These are phyloP conservation scores for Lepidium sativum DNA, from an alignment of 345 rosid species.

Conservation along the genomic window DNA sequence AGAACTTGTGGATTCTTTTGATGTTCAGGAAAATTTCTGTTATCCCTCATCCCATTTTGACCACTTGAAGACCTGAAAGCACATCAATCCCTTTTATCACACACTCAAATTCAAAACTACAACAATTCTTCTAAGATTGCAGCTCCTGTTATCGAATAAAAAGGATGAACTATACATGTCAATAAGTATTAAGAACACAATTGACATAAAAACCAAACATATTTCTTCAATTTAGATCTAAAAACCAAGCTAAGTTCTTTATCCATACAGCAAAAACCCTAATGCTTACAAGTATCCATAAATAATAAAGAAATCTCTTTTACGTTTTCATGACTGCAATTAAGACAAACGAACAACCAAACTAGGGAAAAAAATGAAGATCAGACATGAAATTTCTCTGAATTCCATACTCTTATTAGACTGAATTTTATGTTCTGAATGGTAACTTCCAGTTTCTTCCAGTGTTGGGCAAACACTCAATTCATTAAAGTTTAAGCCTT, in stretches of 20 bases:
- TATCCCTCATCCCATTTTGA: background rate
- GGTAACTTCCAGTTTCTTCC: background rate
- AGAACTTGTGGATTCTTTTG: conserved; percentile 27
- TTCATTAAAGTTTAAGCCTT: background rate
- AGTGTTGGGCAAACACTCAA: background rate
- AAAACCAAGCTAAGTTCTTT: background rate
- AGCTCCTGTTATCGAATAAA: background rate
- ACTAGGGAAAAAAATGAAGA: background rate
- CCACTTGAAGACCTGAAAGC: conserved; percentile 18
- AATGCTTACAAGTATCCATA: background rate
- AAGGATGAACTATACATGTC: background rate
- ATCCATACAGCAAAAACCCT: background rate
- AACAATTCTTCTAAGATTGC: background rate
- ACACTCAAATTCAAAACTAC: background rate
- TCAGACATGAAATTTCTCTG: background rate
- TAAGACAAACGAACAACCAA: background rate
- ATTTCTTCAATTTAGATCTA: too few relatives aligned
- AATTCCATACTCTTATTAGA: background rate
- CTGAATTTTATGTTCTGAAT: background rate
- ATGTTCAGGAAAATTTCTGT: background rate
- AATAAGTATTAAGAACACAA: background rate
- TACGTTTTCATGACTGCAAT: background rate
- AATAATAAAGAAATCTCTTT: background rate
- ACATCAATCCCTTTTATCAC: background rate
- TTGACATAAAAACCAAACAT: too few relatives aligned